These are phyloP conservation scores for Micromonas commoda DNA, from an alignment of 139 green algal genomes.

Conservation along the genomic window DNA sequence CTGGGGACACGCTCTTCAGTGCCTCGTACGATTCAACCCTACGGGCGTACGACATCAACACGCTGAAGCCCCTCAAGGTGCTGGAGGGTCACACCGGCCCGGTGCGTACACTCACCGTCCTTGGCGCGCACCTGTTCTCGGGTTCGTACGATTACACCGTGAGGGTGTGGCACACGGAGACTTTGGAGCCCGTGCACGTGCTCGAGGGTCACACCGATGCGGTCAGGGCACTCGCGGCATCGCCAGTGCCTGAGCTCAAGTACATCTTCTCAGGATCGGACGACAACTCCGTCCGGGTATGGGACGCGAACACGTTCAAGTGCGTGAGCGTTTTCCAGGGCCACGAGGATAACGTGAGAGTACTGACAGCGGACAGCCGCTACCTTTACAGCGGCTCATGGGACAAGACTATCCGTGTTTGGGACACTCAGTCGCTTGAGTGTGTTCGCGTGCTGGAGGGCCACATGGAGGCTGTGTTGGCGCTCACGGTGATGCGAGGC, in stretches of 20 bases:
- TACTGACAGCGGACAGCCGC: conserved; percentile 64
- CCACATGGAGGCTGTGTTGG: conserved; percentile 86
- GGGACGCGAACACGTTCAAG: conserved; percentile 64
- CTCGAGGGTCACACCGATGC: conserved; percentile 62
- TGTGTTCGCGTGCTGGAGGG: conserved; percentile 62
- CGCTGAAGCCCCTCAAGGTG: conserved; percentile 43
- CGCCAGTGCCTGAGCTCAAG: not conserved
- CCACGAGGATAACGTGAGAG: conserved; percentile 89
- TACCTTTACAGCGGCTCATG: conserved; percentile 82
- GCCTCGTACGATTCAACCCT: conserved; percentile 86
- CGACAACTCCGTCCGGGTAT: conserved; percentile 85
- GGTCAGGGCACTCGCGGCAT: conserved; percentile 70
- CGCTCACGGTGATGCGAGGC: conserved; percentile 59
- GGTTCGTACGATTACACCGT: conserved; percentile 83
- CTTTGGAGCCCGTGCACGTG: not conserved
- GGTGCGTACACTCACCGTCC: conserved; percentile 77
- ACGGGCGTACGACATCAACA: conserved; percentile 69
- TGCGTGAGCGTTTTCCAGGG: conserved; percentile 76
- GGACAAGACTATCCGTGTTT: conserved; percentile 87
- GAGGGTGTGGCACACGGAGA: conserved; percentile 21
- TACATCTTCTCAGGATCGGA: conserved; percentile 79
- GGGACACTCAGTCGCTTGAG: conserved; percentile 48
- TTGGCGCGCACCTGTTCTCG: conserved; percentile 68
- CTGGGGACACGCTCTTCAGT: conserved; percentile 63
- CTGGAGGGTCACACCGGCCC: conserved; percentile 59